phyloP scores from a whole-genome alignment of 1,284 basidiomycete genomes.

The Sporisorium scitamineum region DNA sequence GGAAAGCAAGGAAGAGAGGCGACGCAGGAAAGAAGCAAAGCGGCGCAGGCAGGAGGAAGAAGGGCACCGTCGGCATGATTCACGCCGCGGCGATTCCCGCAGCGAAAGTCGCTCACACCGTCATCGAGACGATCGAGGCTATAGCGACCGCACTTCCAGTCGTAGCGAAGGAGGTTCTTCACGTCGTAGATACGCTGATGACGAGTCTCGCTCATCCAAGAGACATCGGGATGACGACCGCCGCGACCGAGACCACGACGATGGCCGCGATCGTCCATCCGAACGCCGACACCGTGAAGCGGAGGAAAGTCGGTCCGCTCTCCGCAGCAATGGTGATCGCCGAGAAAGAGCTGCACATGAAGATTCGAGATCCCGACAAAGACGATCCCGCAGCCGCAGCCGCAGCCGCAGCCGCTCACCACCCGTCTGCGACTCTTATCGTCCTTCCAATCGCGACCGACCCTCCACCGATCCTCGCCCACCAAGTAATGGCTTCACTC shows the following conservation, averaged over 20 bases:
- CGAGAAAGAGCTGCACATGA: slow-evolving; percentile 24
- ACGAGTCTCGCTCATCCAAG: slow-evolving; percentile 26
- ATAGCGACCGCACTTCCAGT: slow-evolving; percentile 13
- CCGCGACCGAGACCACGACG: slow-evolving; percentile 60
- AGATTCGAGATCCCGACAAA: slow-evolving; percentile 33
- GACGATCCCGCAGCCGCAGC: slow-evolving; percentile 7
- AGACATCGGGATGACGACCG: slow-evolving; percentile 34
- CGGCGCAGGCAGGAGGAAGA: slow-evolving; percentile 22
- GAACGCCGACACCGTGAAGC: slow-evolving; percentile 44
- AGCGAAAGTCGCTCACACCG: slow-evolving; percentile 16
- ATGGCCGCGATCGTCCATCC: slow-evolving; percentile 20
- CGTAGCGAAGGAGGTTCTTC: slow-evolving; percentile 33
- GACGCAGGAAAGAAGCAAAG: slow-evolving; percentile 75
- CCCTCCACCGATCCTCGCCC: background rate
- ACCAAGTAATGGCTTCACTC: slow-evolving; percentile 32
- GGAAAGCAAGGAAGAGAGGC: slow-evolving; percentile 69
- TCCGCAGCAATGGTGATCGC: background rate
- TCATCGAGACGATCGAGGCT: slow-evolving; percentile 66
- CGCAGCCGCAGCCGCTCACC: slow-evolving; percentile 32
- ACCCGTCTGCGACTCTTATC: slow-evolving; percentile 11
- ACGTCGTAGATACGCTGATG: slow-evolving; percentile 25
- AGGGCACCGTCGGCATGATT: slow-evolving; percentile 5
- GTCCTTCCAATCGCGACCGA: background rate
- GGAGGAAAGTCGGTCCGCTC: background rate
- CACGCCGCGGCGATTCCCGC: slow-evolving; percentile 11